Base-by-base conservation (phyloP, 176 grass and related monocot species). In the Triticum dicoccoides region DNA sequence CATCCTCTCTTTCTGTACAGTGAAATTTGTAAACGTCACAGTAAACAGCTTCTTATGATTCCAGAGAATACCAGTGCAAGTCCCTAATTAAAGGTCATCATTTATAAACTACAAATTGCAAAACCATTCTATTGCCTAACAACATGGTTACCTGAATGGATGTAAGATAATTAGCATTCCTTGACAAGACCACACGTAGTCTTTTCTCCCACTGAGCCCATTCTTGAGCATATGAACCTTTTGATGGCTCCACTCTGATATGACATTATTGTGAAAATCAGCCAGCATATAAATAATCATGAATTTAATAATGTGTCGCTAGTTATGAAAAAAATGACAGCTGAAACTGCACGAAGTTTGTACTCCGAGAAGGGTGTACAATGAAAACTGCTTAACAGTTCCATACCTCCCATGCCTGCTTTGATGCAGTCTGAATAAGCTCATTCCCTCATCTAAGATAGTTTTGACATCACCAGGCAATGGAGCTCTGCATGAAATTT, bases 331-430 rank as follows among this genome's bases (percentile, higher is more conserved):
- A 38, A 15, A 73, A 39, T 68, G 38, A 77, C 38, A 78, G 11
- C 33, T 62, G 14, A 84, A 70, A 39, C 38, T 69, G 76, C 49
- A 69, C 25, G 9, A 66, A 38, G 20, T 71, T 52, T 32, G 73
- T 71, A 61, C 37, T 76, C 5, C 30, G 24, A 83, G 7, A 64
- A 33, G n/a, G 5, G 27, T 21, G 12, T 33, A 51, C 56, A 61
- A 67, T 54, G 24, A 74, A 83, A 74, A 44, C 11, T 12, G 20
- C 18, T 24, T 42, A 62, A 56, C 34, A 86, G 37, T 80, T 86
- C 35, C 76, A 82, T 90, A 98, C 97, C 97, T 98, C 92, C 97
- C 97, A 91, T 98, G 97, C 45, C 86, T 98, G 75, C 59, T 92
- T 84, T 91, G 92, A 86, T 96, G 93, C 69, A 98, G 80, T 78